Conservation (phyloP, 2,329 filamentous ascomycete genomes). For the Fusarium dimerum region DNA sequence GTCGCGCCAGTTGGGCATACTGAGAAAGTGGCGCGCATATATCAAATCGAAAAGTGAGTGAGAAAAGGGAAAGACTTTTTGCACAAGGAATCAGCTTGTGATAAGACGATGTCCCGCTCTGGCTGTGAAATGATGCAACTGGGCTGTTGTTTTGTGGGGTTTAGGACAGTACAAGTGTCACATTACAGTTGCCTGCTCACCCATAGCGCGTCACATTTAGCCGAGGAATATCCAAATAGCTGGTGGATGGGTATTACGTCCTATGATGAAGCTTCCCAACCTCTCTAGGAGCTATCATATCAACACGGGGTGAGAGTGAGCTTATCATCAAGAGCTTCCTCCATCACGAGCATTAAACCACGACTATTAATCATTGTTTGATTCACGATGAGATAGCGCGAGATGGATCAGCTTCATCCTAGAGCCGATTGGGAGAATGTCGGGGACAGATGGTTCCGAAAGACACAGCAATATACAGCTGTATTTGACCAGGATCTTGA, state of each 20-base stretch:
- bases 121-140: conserved; percentile 32
- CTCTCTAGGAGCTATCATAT: conserved; percentile 13
- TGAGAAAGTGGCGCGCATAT: conserved; percentile 6
- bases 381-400: conserved; percentile 34
- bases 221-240: conserved; percentile 35
- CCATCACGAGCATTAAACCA: neutral
- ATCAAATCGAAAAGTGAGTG: neutral
- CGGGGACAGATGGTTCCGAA: conserved; percentile 93
- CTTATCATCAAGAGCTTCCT: neutral
- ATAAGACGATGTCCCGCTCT: conserved; percentile 13
- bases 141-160: neutral
- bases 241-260: conserved; percentile 16
- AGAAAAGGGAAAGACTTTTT: conserved; percentile 1
- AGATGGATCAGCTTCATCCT: conserved; percentile 63
- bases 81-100: conserved; percentile 4
- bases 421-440: conserved; percentile 93
- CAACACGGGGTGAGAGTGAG: neutral
- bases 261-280: conserved; percentile 20
- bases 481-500: conserved; percentile 93
- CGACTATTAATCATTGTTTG: neutral
- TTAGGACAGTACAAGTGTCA: neutral
- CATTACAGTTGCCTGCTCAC: too few relatives aligned
- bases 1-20: conserved; percentile 71
- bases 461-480: conserved; percentile 87
- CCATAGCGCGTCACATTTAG: conserved; percentile 18